Base-by-base conservation (phyloP, 2,329 filamentous ascomycete genomes). In the Colletotrichum paranaense region DNA sequence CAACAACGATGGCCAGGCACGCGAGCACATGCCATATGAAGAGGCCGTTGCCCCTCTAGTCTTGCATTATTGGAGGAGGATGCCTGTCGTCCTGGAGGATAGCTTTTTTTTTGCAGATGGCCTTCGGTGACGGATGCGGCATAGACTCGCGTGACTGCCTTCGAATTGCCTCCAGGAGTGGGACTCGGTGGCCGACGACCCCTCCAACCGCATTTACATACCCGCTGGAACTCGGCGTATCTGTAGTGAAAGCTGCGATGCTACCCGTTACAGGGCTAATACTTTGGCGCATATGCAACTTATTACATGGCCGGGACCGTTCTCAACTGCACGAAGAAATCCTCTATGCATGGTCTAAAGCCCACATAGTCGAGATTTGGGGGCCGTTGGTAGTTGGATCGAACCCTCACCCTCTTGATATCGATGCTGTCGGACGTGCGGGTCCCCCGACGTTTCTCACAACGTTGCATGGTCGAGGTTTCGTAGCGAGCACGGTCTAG, bases 71-170 rank as follows among this genome's bases (percentile, higher is more conserved):
- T 57, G 60, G 46, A 19, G 42, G 22, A 32, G 4, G n/a, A 56
- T 56, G 32, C 28, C 35, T 14, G 30, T 16, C 19, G 28, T n/a
- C 26, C 38, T 42, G 7, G 35, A 14, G 56, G 28, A 7, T 22
- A 52, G n/a, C n/a, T 24, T 16, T 38, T 16, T 38, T 59, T 19
- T 14, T 28, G 28, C 30, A 19, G 66, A 49, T n/a, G 46, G 24
- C 32, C 42, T 56, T 70, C 66, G 67, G 60, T 70, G 60, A 70
- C 60, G 67, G 4, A 73, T 70, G 14, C 22, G 60, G 60, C 46
- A 57, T 65, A 57, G 70, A 46, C 35, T 73, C 67, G 70, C 55
- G 70, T 57, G 70, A 60, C 53, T 35, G 24, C 30, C 11, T 63
- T 22, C 32, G 30, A 63, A 60, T 28, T 69, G 53, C 66, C 55